Percentiles rank a stretch among this genome's conserved stretches.
These are phyloP conservation scores for Trichoderma koningiopsis DNA, from an alignment of 2,329 filamentous ascomycete species.

Conservation along the genomic window DNA sequence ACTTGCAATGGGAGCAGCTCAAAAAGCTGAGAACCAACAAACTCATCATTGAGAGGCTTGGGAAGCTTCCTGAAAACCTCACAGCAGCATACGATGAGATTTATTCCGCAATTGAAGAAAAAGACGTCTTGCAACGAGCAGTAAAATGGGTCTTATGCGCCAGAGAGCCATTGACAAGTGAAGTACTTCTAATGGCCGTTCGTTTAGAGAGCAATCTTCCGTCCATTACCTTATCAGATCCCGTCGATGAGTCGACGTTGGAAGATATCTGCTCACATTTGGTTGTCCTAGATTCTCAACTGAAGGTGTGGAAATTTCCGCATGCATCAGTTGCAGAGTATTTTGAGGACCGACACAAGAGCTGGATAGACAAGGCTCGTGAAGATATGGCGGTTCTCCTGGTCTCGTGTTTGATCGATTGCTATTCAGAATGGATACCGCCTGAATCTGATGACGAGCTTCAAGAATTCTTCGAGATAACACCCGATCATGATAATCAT, in stretches of 20 bases:
- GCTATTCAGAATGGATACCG: neutral
- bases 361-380: neutral
- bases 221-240: neutral
- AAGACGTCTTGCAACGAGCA: neutral
- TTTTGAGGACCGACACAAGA: neutral
- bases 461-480: fast-evolving
- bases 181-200: neutral
- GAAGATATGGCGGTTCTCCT: neutral
- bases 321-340: conserved; percentile 12
- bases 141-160: neutral
- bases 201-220: neutral
- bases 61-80: neutral
- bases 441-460: neutral
- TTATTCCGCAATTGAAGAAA: neutral
- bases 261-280: neutral
- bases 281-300: neutral
- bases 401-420: neutral
- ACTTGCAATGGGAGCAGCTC: conserved; percentile 1
- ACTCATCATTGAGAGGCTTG: neutral
- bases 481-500: neutral
- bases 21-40: neutral
- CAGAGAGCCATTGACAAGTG: neutral
- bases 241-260: neutral
- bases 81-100: neutral
- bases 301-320: neutral